These are phyloP conservation scores for Heliosperma pusillum DNA, from an alignment of 148 eudicot species.

Conservation along the genomic window DNA sequence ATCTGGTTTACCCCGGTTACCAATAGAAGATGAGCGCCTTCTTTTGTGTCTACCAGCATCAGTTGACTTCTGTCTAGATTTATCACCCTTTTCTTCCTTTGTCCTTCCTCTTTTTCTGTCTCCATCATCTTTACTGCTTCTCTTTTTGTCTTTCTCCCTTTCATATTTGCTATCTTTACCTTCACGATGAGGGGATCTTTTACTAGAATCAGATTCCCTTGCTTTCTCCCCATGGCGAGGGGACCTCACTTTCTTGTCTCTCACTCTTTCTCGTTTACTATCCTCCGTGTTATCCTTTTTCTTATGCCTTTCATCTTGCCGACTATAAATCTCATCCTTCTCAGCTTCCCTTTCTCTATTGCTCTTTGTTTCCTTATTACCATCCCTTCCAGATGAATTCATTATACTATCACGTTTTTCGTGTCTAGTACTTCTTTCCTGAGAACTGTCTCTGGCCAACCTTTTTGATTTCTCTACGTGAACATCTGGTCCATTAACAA, in stretches of 20 bases:
- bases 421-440: slow-evolving; percentile 42
- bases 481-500: slow-evolving; percentile 31
- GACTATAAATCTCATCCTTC: slow-evolving; percentile 45
- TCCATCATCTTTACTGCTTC: slow-evolving; percentile 44
- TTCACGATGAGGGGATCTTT: slow-evolving; percentile 46
- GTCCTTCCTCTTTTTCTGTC: slow-evolving; percentile 51
- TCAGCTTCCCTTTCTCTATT: slow-evolving; percentile 37
- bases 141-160: slow-evolving; percentile 48
- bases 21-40: slow-evolving; percentile 59
- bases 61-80: slow-evolving; percentile 55
- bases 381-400: slow-evolving; percentile 43
- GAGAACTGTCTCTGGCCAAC: slow-evolving; percentile 37
- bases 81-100: slow-evolving; percentile 61
- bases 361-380: slow-evolving; percentile 33
- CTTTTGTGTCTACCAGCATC: slow-evolving; percentile 64
- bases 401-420: slow-evolving; percentile 46
- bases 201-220: slow-evolving; percentile 56
- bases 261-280: slow-evolving; percentile 49
- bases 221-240: slow-evolving; percentile 39
- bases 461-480: slow-evolving; percentile 33
- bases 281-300: slow-evolving; percentile 42
- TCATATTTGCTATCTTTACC: slow-evolving; percentile 54
- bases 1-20: slow-evolving; percentile 51
- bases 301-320: slow-evolving; percentile 48
- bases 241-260: slow-evolving; percentile 42